Percentiles rank a stretch among this genome's conserved stretches.
phyloP scores from a whole-genome alignment of 371 early-diverging fungal genomes.

The Choanephora cucurbitarum region DNA sequence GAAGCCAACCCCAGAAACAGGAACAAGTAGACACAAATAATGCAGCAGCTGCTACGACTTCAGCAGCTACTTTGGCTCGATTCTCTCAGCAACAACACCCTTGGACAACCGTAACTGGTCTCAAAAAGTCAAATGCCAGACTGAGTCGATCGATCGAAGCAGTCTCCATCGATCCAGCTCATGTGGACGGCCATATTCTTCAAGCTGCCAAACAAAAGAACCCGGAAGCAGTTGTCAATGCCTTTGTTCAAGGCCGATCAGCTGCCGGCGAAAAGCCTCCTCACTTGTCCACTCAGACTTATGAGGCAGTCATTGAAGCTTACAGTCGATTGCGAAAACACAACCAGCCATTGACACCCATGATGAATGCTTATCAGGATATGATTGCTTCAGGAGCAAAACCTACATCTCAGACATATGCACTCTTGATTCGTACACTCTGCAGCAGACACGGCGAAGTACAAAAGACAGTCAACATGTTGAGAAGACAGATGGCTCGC shows the following conservation, averaged over 20 bases:
- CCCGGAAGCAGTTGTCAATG: conserved; percentile 28
- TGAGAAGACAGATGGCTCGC: conserved; percentile 33
- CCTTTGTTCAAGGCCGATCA: conserved; percentile 33
- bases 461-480: conserved; percentile 29
- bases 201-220: conserved; percentile 30
- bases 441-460: conserved; percentile 49
- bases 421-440: conserved; percentile 40
- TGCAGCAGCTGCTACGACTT: conserved; percentile 2
- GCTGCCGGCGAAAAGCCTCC: conserved; percentile 17
- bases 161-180: conserved; percentile 16
- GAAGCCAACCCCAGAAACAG: conserved; percentile 34
- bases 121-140: conserved; percentile 11
- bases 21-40: conserved; percentile 19
- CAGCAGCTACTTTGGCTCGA: conserved; percentile 12
- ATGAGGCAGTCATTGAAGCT: conserved; percentile 52
- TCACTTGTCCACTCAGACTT: conserved; percentile 39
- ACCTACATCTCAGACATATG: conserved; percentile 49
- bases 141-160: neutral
- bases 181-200: conserved; percentile 33
- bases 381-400: conserved; percentile 44
- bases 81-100: neutral
- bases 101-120: conserved; percentile 15
- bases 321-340: conserved; percentile 35
- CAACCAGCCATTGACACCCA: conserved; percentile 35
- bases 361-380: conserved; percentile 46